Base-by-base conservation (phyloP, 257 asterid genomes). In the Solanum rostratum region DNA sequence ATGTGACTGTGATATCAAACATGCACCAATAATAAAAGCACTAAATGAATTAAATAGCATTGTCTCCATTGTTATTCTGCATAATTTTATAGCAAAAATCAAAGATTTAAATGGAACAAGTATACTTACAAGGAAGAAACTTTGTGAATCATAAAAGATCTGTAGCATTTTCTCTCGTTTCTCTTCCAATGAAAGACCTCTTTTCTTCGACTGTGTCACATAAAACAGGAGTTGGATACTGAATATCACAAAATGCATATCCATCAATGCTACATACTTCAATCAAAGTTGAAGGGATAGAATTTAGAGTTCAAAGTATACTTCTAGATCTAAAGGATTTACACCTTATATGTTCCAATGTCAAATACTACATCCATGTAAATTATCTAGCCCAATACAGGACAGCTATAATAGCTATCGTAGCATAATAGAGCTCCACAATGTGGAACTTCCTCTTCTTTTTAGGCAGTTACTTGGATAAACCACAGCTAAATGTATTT, bases 131-230 rank as follows among this genome's bases (percentile, higher is more conserved):
- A 96, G 98, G 90, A 92, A 96, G 93, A 95, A 95, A 87, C 90
- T 91, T 86, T 93, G 98, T 49, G 98, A 92, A 5, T 93, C 98
- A 39, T 93, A 95, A 90, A 96, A 96, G 83, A 96, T 95, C 33
- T 92, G 98, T 19, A 96, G 92, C 98, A 96, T 95, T 85, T 91
- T 96, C 91, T 95, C 99, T 6, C 98, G 97, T 84, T 96, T 96
- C 88, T 93, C 99, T 18, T 96, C 99, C 91, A 96, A 86, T 33
- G 98, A 92, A 85, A 96, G 98, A 29, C 99, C 99, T 89, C 99
- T 89, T 90, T 94, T 94, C 92, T 94, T 94, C 15, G 97, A 94
- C 97, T 92, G 92, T n/a, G n/a, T 55, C 86, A 86, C 55, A 63
- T 78, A 41, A 68, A 74, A 71, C 22, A 29, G 39, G 62, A 83